Percentiles rank a stretch among this genome's conserved stretches.
phyloP scores from a whole-genome alignment of 192 early-diverging fungal genomes.

The Cladochytrium replicatum region DNA sequence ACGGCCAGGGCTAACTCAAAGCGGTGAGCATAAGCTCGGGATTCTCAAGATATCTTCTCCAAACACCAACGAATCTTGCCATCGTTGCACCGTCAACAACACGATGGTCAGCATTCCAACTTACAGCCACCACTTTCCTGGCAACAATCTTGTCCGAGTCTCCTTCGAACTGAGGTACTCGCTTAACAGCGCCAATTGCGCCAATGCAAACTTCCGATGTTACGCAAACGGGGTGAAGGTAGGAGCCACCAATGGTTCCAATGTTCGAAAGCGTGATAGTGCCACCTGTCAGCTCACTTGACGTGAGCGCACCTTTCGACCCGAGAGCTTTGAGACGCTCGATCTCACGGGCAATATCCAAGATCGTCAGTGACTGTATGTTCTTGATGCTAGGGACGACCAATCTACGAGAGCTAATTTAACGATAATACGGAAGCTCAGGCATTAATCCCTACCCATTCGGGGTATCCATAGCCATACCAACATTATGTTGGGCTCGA shows the following conservation, averaged over 20 bases:
- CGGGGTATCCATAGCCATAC: slow-evolving; percentile 95
- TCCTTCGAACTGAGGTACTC: slow-evolving; percentile 72
- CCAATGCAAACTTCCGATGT: slow-evolving; percentile 81
- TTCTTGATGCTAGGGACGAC: slow-evolving; percentile 92
- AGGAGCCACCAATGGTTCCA: slow-evolving; percentile 87
- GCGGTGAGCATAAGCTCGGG: slow-evolving; percentile 71
- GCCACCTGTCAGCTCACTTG: slow-evolving; percentile 66
- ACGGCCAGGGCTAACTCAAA: too few relatives aligned
- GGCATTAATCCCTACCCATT: slow-evolving; percentile 45
- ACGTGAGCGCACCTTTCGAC: slow-evolving; percentile 44
- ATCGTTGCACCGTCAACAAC: slow-evolving; percentile 94
- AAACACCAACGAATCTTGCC: slow-evolving; percentile 77
- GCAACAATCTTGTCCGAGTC: slow-evolving; percentile 55
- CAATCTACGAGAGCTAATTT: too few relatives aligned
- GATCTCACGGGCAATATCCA: slow-evolving; percentile 84
- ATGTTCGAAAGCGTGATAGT: slow-evolving; percentile 93
- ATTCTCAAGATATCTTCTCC: slow-evolving; percentile 80
- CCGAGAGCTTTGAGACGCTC: slow-evolving; percentile 60
- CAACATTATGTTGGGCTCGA: slow-evolving; percentile 78
- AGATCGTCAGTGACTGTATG: slow-evolving; percentile 71
- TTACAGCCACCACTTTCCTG: slow-evolving; percentile 64
- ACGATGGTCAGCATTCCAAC: slow-evolving; percentile 93
- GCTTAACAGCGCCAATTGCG: slow-evolving; percentile 74
- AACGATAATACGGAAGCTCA: too few relatives aligned
- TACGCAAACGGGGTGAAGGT: slow-evolving; percentile 82